These are phyloP conservation scores for Brasenia schreberi DNA, from an alignment of 164 flowering plant genomes.

Conservation along the genomic window DNA sequence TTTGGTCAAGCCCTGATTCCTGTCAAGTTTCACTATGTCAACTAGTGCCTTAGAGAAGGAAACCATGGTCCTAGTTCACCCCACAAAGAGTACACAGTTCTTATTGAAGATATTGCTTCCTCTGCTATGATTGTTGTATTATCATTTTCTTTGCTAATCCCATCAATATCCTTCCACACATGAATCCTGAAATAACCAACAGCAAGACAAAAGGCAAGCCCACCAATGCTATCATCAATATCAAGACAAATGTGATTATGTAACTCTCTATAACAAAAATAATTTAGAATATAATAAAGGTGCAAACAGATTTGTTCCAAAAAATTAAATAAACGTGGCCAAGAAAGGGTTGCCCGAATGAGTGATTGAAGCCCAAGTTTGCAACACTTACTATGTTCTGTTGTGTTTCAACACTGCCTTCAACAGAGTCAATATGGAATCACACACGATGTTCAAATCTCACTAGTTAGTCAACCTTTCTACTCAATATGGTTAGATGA, in stretches of 20 bases:
- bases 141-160: constrained; percentile 22
- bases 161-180: constrained; percentile 35
- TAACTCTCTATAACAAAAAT: constrained; percentile 19
- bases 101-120: constrained; percentile 35
- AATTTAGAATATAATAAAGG: not conserved
- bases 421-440: too few relatives aligned
- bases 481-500: too few relatives aligned
- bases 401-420: too few relatives aligned
- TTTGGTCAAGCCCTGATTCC: constrained; percentile 20
- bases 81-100: constrained; percentile 41
- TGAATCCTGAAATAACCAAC: constrained; percentile 43
- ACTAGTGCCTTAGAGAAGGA: constrained; percentile 16
- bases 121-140: constrained; percentile 46
- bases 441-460: too few relatives aligned
- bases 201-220: constrained; percentile 27
- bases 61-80: constrained; percentile 7
- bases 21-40: constrained; percentile 19
- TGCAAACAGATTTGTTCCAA: not conserved
- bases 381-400: too few relatives aligned
- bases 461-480: too few relatives aligned
- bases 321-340: too few relatives aligned
- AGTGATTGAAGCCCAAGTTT: too few relatives aligned
- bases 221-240: constrained; percentile 47
- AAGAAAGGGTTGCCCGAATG: too few relatives aligned
- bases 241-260: constrained; percentile 24